phyloP scores from a whole-genome alignment of 805 yeast genomes.

The Teunomyces barrocoloradensis region DNA sequence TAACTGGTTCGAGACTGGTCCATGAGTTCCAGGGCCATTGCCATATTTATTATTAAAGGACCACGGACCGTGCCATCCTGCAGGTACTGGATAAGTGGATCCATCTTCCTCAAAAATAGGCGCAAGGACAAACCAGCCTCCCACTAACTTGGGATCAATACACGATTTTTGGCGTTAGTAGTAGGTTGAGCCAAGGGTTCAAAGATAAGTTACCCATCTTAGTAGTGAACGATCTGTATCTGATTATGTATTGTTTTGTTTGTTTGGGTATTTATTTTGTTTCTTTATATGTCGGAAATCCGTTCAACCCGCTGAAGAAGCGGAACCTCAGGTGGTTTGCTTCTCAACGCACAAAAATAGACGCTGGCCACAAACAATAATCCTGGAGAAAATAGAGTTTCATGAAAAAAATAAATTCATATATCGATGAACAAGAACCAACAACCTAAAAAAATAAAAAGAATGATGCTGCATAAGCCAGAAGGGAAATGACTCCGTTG shows the following conservation, averaged over 20 bases:
- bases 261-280: not conserved
- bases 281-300: not conserved
- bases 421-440: slow-evolving; percentile 1
- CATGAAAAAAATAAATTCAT: not conserved
- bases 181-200: no score
- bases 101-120: not conserved
- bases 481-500: not conserved
- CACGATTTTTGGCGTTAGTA: no score
- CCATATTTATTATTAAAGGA: not conserved
- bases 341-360: not conserved
- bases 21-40: not conserved
- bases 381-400: not conserved
- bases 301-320: not conserved
- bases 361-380: not conserved
- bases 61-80: not conserved
- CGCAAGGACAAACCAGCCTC: not conserved
- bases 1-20: not conserved
- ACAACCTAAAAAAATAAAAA: not conserved
- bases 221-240: not conserved
- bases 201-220: not conserved
- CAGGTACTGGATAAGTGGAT: not conserved
- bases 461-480: not conserved
- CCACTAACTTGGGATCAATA: no score
- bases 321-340: not conserved
- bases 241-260: no score